Base-by-base conservation (phyloP, 148 eudicot species). In the Persicaria maculosa region DNA sequence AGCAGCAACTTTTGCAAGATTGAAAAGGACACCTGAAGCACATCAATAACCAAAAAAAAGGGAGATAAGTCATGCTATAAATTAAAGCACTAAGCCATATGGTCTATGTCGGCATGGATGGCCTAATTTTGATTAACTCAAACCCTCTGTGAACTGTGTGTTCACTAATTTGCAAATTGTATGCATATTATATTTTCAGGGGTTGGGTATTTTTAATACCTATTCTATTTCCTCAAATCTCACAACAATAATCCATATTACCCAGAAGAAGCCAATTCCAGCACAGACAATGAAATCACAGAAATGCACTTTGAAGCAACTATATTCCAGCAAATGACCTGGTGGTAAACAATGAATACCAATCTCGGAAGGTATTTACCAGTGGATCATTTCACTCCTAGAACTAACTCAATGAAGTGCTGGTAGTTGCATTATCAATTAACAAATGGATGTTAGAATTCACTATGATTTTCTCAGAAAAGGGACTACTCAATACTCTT, bases 1-100 rank as follows among this genome's bases (percentile, higher is more conserved):
- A 73, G 75, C 87, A 85, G 80, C 87, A 85, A 76, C 85, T 85
- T 78, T 85, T 85, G 80, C 87, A 85, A 17, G 83, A 82, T 73
- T 82, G 83, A 72, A 59, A 85, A 12, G 87, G 85, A 75, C 85
- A 85, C 81, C 87, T 84, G 71, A 17, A 65, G 11, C 46, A 65
- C 14, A 36, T 58, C 19, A 59, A 59, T 20, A 59, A 14, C 5
- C 6, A 55, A 67, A 16, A 69, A 65, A 40, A 9, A 53, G 16
- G 72, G 15, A 70, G 68, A 36, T 45, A 77, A 73, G 71, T 12
- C 50, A 15, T 43, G n/a, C 68, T 54, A 72, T 10, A 72, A 31
- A 71, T 53, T 19, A 75, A 57, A 36, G 15, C 40, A 43, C 19
- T 0, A 64, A 64, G 45, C 44, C 25, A 65, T 65, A 65, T 36